Base-by-base conservation (phyloP, 2,329 filamentous ascomycete species). In the Arthrobotrys sinensis region DNA sequence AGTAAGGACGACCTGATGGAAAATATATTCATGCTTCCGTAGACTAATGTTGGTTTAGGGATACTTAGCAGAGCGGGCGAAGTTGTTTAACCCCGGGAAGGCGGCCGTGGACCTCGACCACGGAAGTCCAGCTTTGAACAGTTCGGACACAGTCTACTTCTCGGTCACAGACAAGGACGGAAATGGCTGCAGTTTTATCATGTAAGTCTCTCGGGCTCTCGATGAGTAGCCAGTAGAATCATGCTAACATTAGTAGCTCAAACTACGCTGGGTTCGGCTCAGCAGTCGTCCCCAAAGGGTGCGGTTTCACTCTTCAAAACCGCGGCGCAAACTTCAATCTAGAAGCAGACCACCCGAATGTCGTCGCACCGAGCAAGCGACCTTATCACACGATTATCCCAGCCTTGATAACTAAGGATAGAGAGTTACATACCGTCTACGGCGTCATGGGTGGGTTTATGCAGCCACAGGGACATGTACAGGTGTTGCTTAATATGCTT, bases 351-450 rank as follows among this genome's bases (percentile, higher is more conserved):
- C 93, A 94, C 0, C 81, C 81, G 0, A 98, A 98, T 83, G 88
- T 87, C 19, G 87, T 97, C 12, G 92, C 89, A 6, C 93, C 94
- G 0, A 87, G 90, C 38, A 98, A 98, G 86, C 86, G 96, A 53
- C 96, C 96, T 0, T 99, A 98, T 85, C 96, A 98, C 85, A 99
- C 96, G 67, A 98, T 99, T 84, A 99, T 99, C 82, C 95, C 96
- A 0, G 95, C 92, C 0, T 88, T 98, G 84, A 90, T 95, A 16
- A 98, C 96, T 0, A 93, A 96, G 81, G 83, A 64, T 16, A 75
- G 60, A 12, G 76, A 73, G 16, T 19, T 67, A 12, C 65, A 76
- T 34, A 69, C 52, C 11, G 92, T 97, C 0, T 97, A 95, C 82
- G 96, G 96, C 66, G 95, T 98, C 77, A 98, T 98, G 96, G 96